Evolutionary conservation across 805 yeast genomes (phyloP).

Genomic region (Saturnispora dispora): DNA sequence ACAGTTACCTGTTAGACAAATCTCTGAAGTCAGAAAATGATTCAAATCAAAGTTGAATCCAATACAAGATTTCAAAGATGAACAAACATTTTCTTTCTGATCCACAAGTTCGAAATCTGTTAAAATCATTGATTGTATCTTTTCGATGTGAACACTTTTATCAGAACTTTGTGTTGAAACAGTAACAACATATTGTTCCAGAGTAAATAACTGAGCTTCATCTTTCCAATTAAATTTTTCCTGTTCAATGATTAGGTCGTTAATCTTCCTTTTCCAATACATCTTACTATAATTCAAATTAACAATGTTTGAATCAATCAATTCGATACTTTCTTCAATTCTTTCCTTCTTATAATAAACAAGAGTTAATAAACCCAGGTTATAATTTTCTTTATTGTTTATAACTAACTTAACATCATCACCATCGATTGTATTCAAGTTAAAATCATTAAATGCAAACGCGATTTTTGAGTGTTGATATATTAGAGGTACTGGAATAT

Average conservation of each 20-base stretch:
- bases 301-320: not conserved
- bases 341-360: constrained; percentile 1
- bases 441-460: not conserved
- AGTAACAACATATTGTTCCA: constrained; percentile 4
- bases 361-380: constrained; percentile 2
- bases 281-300: not conserved
- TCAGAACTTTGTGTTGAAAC: not conserved
- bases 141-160: not conserved
- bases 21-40: not conserved
- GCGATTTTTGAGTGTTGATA: not conserved
- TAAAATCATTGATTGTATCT: constrained; percentile 2
- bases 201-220: not conserved
- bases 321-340: constrained; percentile 1
- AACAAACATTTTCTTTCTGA: not conserved
- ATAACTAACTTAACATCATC: not conserved
- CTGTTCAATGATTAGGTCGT: not conserved
- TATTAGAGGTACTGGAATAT: constrained; percentile 1
- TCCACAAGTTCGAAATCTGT: not conserved
- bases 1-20: not conserved
- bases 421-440: not conserved
- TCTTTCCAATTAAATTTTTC: not conserved
- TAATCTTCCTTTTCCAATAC: not conserved
- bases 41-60: constrained; percentile 3
- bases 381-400: not conserved
- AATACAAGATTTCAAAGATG: not conserved